Conservation (phyloP, 306 rosid species). For the Chamaecrista fasciculata region DNA sequence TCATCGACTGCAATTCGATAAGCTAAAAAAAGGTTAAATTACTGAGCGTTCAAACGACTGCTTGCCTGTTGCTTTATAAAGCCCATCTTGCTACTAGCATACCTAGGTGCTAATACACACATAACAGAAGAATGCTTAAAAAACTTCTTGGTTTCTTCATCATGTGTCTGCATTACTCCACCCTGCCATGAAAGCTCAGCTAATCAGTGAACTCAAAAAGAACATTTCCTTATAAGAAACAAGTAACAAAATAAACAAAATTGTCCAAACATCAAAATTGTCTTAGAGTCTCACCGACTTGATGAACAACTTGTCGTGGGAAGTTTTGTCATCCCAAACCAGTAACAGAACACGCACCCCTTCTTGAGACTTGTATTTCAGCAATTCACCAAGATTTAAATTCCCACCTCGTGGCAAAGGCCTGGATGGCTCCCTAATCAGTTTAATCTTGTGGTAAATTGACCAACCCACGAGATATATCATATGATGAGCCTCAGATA, state of each 20-base stretch:
- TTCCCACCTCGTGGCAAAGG: conserved; percentile 68
- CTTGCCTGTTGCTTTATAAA: conserved; percentile 73
- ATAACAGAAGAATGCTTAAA: conserved; percentile 92
- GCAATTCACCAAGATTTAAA: conserved; percentile 82
- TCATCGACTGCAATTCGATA: background rate
- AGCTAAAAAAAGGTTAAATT: background rate
- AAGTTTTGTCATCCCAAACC: conserved; percentile 95
- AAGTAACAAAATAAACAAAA: background rate
- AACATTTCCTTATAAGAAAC: background rate
- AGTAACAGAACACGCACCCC: conserved; percentile 80
- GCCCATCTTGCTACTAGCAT: conserved; percentile 76
- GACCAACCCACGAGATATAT: conserved; percentile 88
- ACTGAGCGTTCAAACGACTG: conserved; percentile 4
- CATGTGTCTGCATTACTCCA: conserved; percentile 91
- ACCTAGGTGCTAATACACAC: conserved; percentile 82
- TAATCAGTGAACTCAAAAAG: conserved; percentile 2
- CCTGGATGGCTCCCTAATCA: conserved; percentile 67
- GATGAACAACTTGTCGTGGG: conserved; percentile 58
- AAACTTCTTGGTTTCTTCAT: conserved; percentile 79
- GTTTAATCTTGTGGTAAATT: conserved; percentile 64
- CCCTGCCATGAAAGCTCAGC: conserved; percentile 44
- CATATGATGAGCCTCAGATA: conserved; percentile 90
- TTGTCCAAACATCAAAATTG: background rate
- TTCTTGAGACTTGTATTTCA: conserved; percentile 88
- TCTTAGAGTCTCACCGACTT: conserved; percentile 48